phyloP scores from a whole-genome alignment of 768 basidiomycete genomes.

The Tephrocybe sp. region DNA sequence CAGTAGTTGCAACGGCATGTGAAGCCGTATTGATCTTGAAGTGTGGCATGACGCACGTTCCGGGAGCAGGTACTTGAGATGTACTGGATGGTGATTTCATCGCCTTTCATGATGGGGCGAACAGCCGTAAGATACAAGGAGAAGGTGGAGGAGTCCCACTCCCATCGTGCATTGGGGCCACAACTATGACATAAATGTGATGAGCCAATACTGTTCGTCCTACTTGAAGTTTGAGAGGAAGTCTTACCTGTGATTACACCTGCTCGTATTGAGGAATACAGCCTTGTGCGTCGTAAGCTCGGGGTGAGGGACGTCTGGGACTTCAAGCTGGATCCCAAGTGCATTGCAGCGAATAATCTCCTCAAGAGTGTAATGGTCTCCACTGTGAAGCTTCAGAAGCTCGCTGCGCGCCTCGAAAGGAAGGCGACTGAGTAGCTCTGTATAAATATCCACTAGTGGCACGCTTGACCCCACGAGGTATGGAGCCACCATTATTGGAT shows the following conservation, averaged over 20 bases:
- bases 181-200: conserved; percentile 27
- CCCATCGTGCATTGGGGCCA: conserved; percentile 36
- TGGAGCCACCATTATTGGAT: conserved; percentile 40
- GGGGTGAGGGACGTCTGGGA: conserved; percentile 20
- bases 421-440: conserved; percentile 27
- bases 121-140: conserved; percentile 32
- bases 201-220: neutral
- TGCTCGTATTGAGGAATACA: conserved; percentile 33
- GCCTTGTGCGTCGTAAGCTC: conserved; percentile 31
- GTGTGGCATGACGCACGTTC: conserved; percentile 17
- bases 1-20: conserved; percentile 31
- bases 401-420: conserved; percentile 22
- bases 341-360: conserved; percentile 31
- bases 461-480: conserved; percentile 25
- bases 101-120: conserved; percentile 29
- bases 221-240: neutral
- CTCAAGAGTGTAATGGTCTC: conserved; percentile 19
- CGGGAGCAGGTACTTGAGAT: conserved; percentile 23
- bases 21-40: conserved; percentile 28
- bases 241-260: conserved; percentile 41
- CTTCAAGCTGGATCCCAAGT: conserved; percentile 28
- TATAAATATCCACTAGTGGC: conserved; percentile 29
- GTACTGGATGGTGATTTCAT: conserved; percentile 39
- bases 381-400: conserved; percentile 16
- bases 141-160: conserved; percentile 33